Base-by-base conservation (phyloP, 177 flowering plant genomes). In the Telopea speciosissima region DNA sequence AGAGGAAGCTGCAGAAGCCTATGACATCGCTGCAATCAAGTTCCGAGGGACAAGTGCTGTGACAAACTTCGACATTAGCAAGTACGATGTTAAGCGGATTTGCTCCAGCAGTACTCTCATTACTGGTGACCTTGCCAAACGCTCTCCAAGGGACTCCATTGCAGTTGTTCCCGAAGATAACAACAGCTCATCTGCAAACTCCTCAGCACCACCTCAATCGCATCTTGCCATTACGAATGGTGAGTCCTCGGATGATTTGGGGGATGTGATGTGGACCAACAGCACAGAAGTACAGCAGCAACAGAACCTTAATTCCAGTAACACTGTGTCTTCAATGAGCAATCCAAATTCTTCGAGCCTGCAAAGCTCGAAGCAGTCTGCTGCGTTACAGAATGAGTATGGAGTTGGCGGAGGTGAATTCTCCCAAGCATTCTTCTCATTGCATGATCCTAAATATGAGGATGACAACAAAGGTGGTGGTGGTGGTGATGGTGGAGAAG, bases 1-100 rank as follows among this genome's bases (percentile, higher is more conserved):
- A 81, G 98, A 93, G 79, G 98, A 93, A 83, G 97, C 98, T 0
- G 98, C 98, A 0, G 98, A 93, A 69, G 98, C 98, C 0, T 93
- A 93, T 66, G 98, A 93, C 62, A 93, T 93, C 58, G 98, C 98
- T 7, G 98, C 98, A 6, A 92, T 93, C 8, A 93, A 93, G 76
- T 93, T 93, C 72, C 80, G 98, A 31, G 98, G 98, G 0, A 83
- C 87, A 10, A 83, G 87, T 65, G 98, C 97, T 0, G 97, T 93
- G 59, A 93, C 98, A 22, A 93, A 93, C 71, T 93, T 93, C 58
- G 94, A 90, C 67, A 93, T 91, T 0, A 88, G 85, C 76, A 83
- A 89, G 66, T 92, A 93, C 65, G 97, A 93, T 36, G 96, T 93
- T 24, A 88, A 90, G 79, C 82, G 97, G 62, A 93, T 93, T 22